These are phyloP conservation scores for Leccinum colubrinum DNA, from an alignment of 1,284 basidiomycete species.

Conservation along the genomic window DNA sequence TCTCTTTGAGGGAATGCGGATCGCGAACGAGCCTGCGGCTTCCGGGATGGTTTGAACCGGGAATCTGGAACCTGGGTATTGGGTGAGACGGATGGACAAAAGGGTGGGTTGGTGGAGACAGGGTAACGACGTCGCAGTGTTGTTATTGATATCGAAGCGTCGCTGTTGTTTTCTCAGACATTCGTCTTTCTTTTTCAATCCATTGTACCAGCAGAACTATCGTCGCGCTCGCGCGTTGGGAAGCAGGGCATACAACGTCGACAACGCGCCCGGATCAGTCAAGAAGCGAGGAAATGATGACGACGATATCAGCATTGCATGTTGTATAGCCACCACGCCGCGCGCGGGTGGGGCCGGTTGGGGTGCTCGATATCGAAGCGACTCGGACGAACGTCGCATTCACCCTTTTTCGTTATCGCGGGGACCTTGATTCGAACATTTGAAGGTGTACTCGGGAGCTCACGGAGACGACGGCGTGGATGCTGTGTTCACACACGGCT, in stretches of 20 bases:
- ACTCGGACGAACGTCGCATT: not conserved
- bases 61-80: not conserved
- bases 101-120: not conserved
- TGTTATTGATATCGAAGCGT: not conserved
- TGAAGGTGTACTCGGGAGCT: not conserved
- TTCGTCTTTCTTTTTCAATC: not conserved
- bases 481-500: not conserved
- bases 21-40: not conserved
- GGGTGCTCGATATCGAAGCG: not conserved
- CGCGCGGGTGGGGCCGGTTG: not conserved
- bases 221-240: not conserved
- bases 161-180: not conserved
- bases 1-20: not conserved
- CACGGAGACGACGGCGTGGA: not conserved
- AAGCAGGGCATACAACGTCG: not conserved
- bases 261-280: not conserved
- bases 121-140: not conserved
- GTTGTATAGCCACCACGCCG: not conserved
- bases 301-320: not conserved
- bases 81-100: not conserved
- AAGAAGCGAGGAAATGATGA: not conserved
- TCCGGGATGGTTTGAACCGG: conserved; percentile 2
- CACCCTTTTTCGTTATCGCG: not conserved
- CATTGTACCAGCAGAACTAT: not conserved
- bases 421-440: not conserved